A percentile compares a stretch with the other conserved stretches of the same genome.
phyloP scores from a whole-genome alignment of 2,329 filamentous ascomycete genomes.

The Aureobasidium sp. region DNA sequence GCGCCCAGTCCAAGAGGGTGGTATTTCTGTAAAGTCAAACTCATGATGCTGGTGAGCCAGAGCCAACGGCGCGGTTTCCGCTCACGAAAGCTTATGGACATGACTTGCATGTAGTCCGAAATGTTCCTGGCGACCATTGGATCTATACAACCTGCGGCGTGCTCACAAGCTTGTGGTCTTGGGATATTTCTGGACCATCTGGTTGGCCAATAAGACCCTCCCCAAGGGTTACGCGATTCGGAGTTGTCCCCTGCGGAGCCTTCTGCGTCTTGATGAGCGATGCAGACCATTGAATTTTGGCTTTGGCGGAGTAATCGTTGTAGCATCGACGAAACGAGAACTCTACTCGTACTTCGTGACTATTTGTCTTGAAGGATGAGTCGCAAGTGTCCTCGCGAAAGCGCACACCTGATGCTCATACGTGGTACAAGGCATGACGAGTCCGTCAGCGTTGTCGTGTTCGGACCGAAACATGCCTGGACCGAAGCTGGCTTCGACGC shows the following conservation, averaged over 20 bases:
- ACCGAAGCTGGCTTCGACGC: background rate
- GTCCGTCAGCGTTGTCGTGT: background rate
- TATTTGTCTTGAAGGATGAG: background rate
- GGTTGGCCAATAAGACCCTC: background rate
- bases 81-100: slow-evolving; percentile 6
- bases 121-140: background rate
- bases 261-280: background rate
- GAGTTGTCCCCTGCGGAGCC: background rate
- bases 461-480: background rate
- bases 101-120: background rate
- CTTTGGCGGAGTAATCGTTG: background rate
- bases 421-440: background rate
- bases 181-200: background rate
- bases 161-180: background rate
- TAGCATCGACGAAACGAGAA: background rate
- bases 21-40: background rate
- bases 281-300: background rate
- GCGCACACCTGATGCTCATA: background rate
- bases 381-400: background rate
- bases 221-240: background rate
- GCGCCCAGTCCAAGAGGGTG: background rate
- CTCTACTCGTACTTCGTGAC: background rate
- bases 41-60: background rate
- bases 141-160: background rate
- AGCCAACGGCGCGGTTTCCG: background rate